Evolutionary conservation across 345 rosid genomes (phyloP).

Genomic region (Euphorbia pulcherrima): DNA sequence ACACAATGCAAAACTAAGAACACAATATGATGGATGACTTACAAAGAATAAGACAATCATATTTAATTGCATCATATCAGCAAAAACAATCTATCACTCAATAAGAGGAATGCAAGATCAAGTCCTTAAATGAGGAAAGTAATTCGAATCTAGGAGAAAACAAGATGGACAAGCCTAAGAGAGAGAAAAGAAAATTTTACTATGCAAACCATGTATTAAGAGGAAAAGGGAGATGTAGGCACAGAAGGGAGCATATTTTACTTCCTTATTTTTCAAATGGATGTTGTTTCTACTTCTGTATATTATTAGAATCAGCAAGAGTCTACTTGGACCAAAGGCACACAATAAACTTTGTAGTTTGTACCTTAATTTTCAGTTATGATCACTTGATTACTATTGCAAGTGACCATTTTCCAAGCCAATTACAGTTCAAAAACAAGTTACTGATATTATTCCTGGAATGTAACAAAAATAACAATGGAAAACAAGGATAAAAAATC

Average conservation of each 20-base stretch:
- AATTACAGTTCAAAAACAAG: not conserved
- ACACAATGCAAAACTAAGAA: slow-evolving; percentile 4
- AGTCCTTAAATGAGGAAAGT: not conserved
- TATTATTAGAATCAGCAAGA: too few species aligned
- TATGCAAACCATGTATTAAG: not conserved
- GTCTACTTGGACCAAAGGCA: too few species aligned
- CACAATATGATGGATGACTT: not conserved
- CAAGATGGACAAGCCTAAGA: not conserved
- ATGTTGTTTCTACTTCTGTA: too few species aligned
- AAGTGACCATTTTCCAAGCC: not conserved
- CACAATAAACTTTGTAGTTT: too few species aligned
- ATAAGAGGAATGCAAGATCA: not conserved
- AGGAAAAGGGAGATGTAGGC: not conserved
- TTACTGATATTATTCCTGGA: not conserved
- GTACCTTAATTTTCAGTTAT: not conserved
- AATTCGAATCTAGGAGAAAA: too few species aligned
- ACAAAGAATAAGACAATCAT: not conserved
- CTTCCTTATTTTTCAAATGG: too few species aligned
- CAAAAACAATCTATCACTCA: too few species aligned
- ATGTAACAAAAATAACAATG: not conserved
- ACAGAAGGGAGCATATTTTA: not conserved
- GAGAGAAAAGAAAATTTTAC: not conserved
- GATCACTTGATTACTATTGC: not conserved
- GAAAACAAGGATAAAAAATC: not conserved
- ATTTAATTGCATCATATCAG: not conserved